These are phyloP conservation scores for Pezicula neosporulosa DNA, from an alignment of 2,329 filamentous ascomycete species.

Conservation along the genomic window DNA sequence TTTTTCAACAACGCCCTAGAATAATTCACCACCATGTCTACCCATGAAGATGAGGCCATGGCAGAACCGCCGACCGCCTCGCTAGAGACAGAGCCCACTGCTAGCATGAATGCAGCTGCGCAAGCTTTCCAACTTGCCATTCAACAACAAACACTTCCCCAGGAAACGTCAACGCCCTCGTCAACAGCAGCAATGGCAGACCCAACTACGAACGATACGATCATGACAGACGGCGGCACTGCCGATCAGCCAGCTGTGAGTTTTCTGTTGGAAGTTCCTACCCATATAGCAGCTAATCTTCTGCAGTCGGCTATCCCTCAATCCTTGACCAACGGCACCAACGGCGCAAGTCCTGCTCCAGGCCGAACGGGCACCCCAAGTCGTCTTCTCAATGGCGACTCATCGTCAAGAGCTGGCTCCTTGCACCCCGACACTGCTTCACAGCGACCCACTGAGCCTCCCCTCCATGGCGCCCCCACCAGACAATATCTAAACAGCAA, in stretches of 20 bases:
- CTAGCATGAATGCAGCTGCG: constrained; percentile 21
- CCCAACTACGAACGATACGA: constrained; percentile 15
- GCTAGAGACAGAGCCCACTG: constrained; percentile 7
- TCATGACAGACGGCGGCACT: constrained; percentile 23
- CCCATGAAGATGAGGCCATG: constrained; percentile 2
- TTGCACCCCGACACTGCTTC: constrained; percentile 49
- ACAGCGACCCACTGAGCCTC: constrained; percentile 56
- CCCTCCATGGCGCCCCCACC: constrained; percentile 63
- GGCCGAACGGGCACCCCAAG: constrained; percentile 45
- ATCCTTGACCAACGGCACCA: constrained; percentile 17
- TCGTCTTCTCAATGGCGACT: constrained; percentile 33
- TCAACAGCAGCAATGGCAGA: constrained; percentile 11
- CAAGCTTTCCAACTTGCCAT: constrained; percentile 23
- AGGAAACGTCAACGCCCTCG: constrained; percentile 8
- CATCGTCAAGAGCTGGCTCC: constrained; percentile 52
- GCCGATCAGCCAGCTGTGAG: constrained; percentile 20
- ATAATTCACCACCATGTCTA: constrained; percentile 13
- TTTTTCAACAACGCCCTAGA: not conserved
- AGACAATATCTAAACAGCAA: constrained; percentile 70
- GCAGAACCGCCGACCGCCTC: not conserved
- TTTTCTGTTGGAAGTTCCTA: not conserved
- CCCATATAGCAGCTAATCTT: constrained; percentile 5
- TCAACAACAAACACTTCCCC: constrained; percentile 18
- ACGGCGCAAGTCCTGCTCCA: constrained; percentile 23
- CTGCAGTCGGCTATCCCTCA: constrained; percentile 15